Evolutionary conservation across 2,329 filamentous ascomycete species (phyloP).

Genomic region (Corynespora cassiicola): DNA sequence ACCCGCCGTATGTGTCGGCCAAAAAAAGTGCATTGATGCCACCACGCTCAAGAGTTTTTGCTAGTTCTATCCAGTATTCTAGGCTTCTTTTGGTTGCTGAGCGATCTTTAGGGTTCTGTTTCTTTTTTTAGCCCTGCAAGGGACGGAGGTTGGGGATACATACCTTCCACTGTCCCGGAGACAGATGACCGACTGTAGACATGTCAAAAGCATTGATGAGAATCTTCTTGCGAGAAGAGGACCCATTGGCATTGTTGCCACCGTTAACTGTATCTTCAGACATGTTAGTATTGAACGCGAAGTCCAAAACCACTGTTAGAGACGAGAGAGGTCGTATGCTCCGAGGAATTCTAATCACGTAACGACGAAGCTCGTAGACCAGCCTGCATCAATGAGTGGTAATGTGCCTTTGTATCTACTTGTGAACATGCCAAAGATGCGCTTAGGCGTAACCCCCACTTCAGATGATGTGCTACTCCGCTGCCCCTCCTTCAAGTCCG

Average conservation of each 20-base stretch:
- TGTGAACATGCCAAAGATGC: no score
- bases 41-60: constrained; percentile 66
- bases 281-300: constrained; percentile 14
- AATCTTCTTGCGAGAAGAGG: constrained; percentile 58
- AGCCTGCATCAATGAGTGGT: no score
- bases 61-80: constrained; percentile 69
- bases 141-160: background rate
- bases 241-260: constrained; percentile 5
- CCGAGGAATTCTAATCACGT: no score
- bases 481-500: constrained; percentile 5
- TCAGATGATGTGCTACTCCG: no score
- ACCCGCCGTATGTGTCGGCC: constrained; percentile 70
- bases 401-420: background rate
- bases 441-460: background rate
- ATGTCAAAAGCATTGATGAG: constrained; percentile 71
- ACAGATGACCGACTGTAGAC: constrained; percentile 69
- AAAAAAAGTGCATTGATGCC: constrained; percentile 71
- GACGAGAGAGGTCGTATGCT: no score
- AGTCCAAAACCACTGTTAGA: background rate
- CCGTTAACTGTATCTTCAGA: constrained; percentile 13
- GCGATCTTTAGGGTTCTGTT: constrained; percentile 65
- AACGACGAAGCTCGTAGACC: no score
- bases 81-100: constrained; percentile 67
- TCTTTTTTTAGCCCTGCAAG: constrained; percentile 3
- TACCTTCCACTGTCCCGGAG: constrained; percentile 72